These are phyloP conservation scores for Globisporangium yorkense DNA, from an alignment of 352 stramenopile species.

Conservation along the genomic window DNA sequence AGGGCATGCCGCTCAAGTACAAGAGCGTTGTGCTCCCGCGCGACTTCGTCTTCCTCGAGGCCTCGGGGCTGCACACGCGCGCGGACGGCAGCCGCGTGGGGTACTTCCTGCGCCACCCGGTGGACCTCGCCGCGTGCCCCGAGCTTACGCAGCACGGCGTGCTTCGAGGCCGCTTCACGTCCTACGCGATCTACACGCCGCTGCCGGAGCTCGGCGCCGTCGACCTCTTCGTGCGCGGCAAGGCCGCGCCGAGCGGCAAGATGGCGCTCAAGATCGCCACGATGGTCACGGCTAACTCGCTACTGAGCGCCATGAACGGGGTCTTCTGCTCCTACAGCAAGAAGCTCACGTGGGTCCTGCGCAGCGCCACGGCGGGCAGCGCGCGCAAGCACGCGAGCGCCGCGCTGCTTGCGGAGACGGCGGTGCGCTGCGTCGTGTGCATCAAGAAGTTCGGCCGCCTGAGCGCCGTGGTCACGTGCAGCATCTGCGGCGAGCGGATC, in stretches of 20 bases:
- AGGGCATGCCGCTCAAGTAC: slow-evolving; percentile 5
- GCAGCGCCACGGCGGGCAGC: not conserved
- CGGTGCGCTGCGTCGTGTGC: slow-evolving; percentile 5
- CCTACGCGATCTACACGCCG: slow-evolving; percentile 12
- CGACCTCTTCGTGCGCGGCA: slow-evolving; percentile 14
- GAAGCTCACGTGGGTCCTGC: slow-evolving; percentile 28
- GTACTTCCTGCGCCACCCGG: slow-evolving; percentile 16
- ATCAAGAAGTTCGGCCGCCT: not conserved
- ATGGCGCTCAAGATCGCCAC: slow-evolving; percentile 8
- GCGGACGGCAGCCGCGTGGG: slow-evolving; percentile 10
- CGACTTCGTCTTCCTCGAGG: slow-evolving; percentile 17
- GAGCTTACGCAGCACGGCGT: slow-evolving; percentile 4
- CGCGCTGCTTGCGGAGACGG: not conserved
- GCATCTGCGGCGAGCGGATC: slow-evolving; percentile 18
- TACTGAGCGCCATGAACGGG: slow-evolving; percentile 19
- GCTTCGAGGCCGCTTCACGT: slow-evolving; percentile 6
- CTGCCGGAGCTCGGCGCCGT: slow-evolving; percentile 2
- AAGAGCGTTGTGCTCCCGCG: slow-evolving; percentile 6
- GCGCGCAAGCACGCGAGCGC: not conserved
- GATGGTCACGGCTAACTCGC: slow-evolving; percentile 11
- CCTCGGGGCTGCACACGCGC: slow-evolving; percentile 5
- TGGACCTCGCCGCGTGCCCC: slow-evolving; percentile 9
- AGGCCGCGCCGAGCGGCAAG: slow-evolving; percentile 7
- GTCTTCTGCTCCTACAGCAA: slow-evolving; percentile 25
- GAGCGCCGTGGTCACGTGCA: slow-evolving; percentile 7